Base-by-base conservation (phyloP, 768 basidiomycete genomes). In the Boletellus ananas region DNA sequence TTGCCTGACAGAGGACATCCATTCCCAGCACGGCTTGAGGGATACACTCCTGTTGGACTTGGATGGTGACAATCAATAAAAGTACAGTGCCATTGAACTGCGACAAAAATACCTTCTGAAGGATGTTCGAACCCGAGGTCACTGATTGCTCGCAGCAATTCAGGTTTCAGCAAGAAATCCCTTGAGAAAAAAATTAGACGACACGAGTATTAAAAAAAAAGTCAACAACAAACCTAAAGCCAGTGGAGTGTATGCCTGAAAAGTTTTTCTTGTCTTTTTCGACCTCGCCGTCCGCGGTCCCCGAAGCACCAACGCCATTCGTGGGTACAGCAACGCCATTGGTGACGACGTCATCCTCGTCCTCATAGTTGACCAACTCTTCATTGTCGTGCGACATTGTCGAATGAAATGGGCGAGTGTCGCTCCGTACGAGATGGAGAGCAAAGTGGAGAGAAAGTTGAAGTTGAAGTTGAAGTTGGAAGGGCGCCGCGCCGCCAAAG, bases 81-180 rank as follows among this genome's bases (percentile, higher is more conserved):
- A 52, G 50, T 14, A 39, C 40, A 45, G 48, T 16, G 27, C 31
- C 2, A 9, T 34, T 20, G 34, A n/a, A 12, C 8, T 6, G 43
- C 8, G 6, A 43, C 6, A 23, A 9, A 47, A 63, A 49, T 59
- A 96, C 96, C 96, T 81, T 99, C 96, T 44, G 95, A 98, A 47
- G 96, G 96, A 74, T 99, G 96, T 72, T 99, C 96, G 65, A 99
- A 99, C 69, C 96, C 96, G n/a, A 99, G 77, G 65, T 99, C 96
- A 71, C 91, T 94, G 69, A 99, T 99, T 43, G 96, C 94, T 51
- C 96, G 87, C 61, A 98, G 80, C 54, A 99, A 71, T 68, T 98
- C 96, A 34, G 96, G 92, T 74, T 98, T 99, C 71, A 98, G 76
- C 68, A 99, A 76, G 78, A 99, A 99, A 70, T 99, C 96, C 70